phyloP scores from a whole-genome alignment of 768 basidiomycete species.

The Chalciporus pseudorubinellus region DNA sequence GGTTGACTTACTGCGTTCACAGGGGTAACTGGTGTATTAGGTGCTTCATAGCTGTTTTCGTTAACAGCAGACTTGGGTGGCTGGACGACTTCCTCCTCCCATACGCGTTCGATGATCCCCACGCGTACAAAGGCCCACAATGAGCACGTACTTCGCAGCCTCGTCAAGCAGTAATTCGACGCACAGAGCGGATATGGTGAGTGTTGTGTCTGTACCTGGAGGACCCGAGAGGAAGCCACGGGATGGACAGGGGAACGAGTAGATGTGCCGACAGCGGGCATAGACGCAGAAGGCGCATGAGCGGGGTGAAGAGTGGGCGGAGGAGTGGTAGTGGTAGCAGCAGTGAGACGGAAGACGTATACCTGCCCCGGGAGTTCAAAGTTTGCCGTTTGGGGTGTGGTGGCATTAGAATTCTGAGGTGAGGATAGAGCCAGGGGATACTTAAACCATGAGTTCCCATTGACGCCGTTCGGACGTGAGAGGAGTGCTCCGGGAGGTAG shows the following conservation, averaged over 20 bases:
- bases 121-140: slow-evolving; percentile 87
- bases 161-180: slow-evolving; percentile 81
- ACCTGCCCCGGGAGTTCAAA: slow-evolving; percentile 43
- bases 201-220: slow-evolving; percentile 22
- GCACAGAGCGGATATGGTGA: slow-evolving; percentile 68
- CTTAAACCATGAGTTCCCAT: slow-evolving; percentile 62
- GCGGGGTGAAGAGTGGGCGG: slow-evolving; percentile 21
- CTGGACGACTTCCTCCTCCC: slow-evolving; percentile 72
- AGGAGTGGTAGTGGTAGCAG: slow-evolving; percentile 23
- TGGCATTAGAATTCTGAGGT: slow-evolving; percentile 10
- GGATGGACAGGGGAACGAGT: slow-evolving; percentile 19
- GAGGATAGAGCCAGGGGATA: slow-evolving; percentile 40
- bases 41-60: slow-evolving; percentile 1
- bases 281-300: slow-evolving; percentile 32
- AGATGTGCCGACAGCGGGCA: slow-evolving; percentile 27
- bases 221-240: slow-evolving; percentile 45
- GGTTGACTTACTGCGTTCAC: slow-evolving; percentile 1
- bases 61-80: slow-evolving; percentile 25
- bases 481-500: slow-evolving; percentile 34
- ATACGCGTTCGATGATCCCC: slow-evolving; percentile 79
- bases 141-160: slow-evolving; percentile 83
- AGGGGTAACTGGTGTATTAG: neutral
- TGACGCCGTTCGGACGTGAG: slow-evolving; percentile 37
- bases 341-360: slow-evolving; percentile 65
- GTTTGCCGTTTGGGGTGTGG: slow-evolving; percentile 33